A percentile compares a stretch with the other conserved stretches of the same genome.
phyloP scores from a whole-genome alignment of 176 grass and related monocot genomes.

The Tillandsia fasciculata region DNA sequence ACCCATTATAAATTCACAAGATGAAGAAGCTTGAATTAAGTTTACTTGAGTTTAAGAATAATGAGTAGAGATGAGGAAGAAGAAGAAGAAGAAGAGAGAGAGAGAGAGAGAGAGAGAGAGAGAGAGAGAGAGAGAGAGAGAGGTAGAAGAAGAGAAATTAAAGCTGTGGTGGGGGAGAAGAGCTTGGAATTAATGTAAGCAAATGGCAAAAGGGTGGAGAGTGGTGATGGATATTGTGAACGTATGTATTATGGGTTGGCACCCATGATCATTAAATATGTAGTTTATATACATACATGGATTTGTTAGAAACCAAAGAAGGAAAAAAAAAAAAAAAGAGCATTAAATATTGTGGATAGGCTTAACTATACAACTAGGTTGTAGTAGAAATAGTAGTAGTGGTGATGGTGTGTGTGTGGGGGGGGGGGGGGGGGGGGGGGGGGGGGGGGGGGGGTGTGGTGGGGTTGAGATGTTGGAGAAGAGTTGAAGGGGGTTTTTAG shows the following conservation, averaged over 20 bases:
- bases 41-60: background rate
- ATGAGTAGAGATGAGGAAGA: slow-evolving; percentile 12
- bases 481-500: background rate
- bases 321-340: background rate
- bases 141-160: background rate
- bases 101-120: slow-evolving; percentile 9
- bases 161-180: slow-evolving; percentile 1
- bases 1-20: background rate
- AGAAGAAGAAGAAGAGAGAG: slow-evolving; percentile 5
- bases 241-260: background rate
- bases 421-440: background rate
- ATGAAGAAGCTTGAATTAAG: background rate
- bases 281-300: background rate
- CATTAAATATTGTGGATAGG: background rate
- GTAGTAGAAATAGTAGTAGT: background rate
- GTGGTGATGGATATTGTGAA: background rate
- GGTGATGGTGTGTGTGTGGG: background rate
- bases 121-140: slow-evolving; percentile 16
- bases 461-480: background rate
- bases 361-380: background rate
- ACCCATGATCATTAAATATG: background rate
- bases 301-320: background rate
- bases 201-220: background rate
- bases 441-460: background rate
- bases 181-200: slow-evolving; percentile 6